A percentile compares a stretch with the other conserved stretches of the same genome.
Conservation (phyloP, 2,329 filamentous ascomycete genomes). For the Paecilomyces fulvus region DNA sequence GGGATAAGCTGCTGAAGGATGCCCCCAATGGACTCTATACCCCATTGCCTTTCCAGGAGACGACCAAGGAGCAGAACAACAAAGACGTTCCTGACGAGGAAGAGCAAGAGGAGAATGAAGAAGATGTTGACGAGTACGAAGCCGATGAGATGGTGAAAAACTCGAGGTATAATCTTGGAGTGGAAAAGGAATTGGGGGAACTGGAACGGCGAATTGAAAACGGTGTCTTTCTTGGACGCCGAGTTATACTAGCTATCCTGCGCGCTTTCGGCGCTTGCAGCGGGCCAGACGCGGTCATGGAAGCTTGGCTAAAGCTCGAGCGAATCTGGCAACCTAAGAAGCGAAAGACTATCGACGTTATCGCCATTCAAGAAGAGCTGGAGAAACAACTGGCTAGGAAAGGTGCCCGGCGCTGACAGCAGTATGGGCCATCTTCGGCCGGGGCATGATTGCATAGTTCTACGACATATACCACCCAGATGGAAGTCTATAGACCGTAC, state of each 20-base stretch:
- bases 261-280: constrained; percentile 32
- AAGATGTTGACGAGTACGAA: constrained; percentile 3
- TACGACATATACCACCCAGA: background rate
- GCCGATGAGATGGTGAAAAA: constrained; percentile 4
- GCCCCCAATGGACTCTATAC: constrained; percentile 15
- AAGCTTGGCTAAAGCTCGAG: constrained; percentile 32
- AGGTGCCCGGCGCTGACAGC: background rate
- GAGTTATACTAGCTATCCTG: constrained; percentile 30
- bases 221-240: constrained; percentile 33
- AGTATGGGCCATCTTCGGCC: background rate
- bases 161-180: background rate
- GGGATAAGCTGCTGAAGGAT: constrained; percentile 1
- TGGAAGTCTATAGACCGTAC: background rate
- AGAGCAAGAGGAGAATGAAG: constrained; percentile 2
- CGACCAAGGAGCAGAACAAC: constrained; percentile 1
- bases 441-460: background rate
- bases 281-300: constrained; percentile 26
- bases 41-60: constrained; percentile 13
- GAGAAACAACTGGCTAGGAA: constrained; percentile 23
- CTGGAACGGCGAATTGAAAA: constrained; percentile 28
- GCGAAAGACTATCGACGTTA: constrained; percentile 27
- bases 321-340: constrained; percentile 31
- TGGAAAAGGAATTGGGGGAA: constrained; percentile 11
- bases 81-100: constrained; percentile 6
- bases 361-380: constrained; percentile 29